Evolutionary conservation across 2,329 filamentous ascomycete species (phyloP).

Genomic region (Annulohypoxylon truncatum): DNA sequence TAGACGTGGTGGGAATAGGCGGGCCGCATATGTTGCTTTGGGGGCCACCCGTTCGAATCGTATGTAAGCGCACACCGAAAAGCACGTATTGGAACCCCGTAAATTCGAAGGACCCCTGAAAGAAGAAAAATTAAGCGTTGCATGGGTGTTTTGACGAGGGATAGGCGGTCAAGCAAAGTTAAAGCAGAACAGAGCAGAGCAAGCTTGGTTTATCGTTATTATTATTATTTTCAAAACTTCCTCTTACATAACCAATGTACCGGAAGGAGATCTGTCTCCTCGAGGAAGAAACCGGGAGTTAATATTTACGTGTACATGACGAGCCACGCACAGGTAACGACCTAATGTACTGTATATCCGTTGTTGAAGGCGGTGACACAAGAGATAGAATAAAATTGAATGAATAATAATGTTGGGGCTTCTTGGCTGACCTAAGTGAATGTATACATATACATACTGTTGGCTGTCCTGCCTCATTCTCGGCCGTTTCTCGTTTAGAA

Average conservation of each 20-base stretch:
- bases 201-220: not conserved
- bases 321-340: conserved; percentile 6
- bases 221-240: not conserved
- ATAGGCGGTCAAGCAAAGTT: conserved; percentile 21
- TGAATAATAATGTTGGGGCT: conserved; percentile 6
- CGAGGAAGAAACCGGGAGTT: not conserved
- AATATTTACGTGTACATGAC: conserved; percentile 13
- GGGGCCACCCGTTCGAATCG: not conserved
- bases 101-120: conserved; percentile 17
- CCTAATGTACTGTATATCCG: not conserved
- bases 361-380: conserved; percentile 28
- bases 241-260: conserved; percentile 8
- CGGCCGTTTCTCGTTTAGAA: conserved; percentile 1
- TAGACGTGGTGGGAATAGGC: conserved; percentile 11
- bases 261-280: not conserved
- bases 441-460: conserved; percentile 26
- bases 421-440: conserved; percentile 3
- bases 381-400: not conserved
- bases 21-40: not conserved
- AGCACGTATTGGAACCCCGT: conserved; percentile 8
- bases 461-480: conserved; percentile 1
- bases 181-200: not conserved
- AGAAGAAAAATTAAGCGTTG: not conserved
- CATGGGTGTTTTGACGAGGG: conserved; percentile 15
- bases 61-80: conserved; percentile 23